Evolutionary conservation across 2,329 filamentous ascomycete species (phyloP).

Genomic region (Hansfordia pulvinata): DNA sequence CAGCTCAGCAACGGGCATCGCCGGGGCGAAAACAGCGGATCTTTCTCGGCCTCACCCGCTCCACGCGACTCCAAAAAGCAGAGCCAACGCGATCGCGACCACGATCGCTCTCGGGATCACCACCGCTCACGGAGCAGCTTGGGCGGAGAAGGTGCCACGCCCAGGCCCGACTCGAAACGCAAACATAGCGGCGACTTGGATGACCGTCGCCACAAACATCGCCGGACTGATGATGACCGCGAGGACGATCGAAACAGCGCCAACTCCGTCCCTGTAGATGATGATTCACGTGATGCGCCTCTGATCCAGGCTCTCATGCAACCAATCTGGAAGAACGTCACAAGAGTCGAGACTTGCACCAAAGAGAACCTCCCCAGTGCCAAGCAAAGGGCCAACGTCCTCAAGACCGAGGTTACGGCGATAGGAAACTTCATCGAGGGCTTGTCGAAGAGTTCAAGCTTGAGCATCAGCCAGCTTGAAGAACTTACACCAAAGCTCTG

Average conservation of each 20-base stretch:
- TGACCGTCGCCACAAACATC: conserved; percentile 27
- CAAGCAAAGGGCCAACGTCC: conserved; percentile 17
- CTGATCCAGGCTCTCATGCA: conserved; percentile 19
- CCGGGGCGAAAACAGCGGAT: conserved; percentile 40
- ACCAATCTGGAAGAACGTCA: conserved; percentile 17
- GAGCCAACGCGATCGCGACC: conserved; percentile 31
- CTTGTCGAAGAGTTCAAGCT: conserved; percentile 15
- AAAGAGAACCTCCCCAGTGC: conserved; percentile 19
- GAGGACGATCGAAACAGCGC: conserved; percentile 18
- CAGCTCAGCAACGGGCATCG: conserved; percentile 44
- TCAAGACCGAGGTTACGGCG: conserved; percentile 19
- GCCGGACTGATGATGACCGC: conserved; percentile 21
- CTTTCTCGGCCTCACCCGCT: conserved; percentile 59
- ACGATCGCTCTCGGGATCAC: conserved; percentile 29
- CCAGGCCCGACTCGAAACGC: conserved; percentile 42
- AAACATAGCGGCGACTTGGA: conserved; percentile 43
- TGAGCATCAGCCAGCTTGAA: conserved; percentile 13
- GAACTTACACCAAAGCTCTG: conserved; percentile 21
- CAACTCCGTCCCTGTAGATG: no score
- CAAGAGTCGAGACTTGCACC: conserved; percentile 17
- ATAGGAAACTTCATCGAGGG: conserved; percentile 20
- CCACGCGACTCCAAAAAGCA: conserved; percentile 37
- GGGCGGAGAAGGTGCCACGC: conserved; percentile 36
- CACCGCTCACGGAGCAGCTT: conserved; percentile 34
- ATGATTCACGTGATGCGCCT: conserved; percentile 18